Evolutionary conservation across 805 yeast species (phyloP).

Genomic region (Pichia eremophila): DNA sequence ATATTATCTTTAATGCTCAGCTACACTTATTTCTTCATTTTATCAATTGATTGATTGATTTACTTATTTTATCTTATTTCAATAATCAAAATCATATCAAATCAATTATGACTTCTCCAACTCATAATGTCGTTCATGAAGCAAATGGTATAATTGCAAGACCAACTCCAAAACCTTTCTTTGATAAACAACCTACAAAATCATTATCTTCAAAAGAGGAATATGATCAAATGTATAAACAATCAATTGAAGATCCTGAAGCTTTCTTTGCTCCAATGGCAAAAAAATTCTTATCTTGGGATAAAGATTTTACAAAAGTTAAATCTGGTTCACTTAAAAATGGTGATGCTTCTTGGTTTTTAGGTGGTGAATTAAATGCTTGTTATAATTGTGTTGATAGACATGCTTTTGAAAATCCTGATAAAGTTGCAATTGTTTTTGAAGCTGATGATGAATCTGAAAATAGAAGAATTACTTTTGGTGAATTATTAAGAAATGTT

Average conservation of each 20-base stretch:
- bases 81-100: background rate
- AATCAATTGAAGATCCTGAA: conserved; percentile 74
- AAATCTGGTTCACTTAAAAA: conserved; percentile 53
- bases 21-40: background rate
- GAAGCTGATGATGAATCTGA: conserved; percentile 89
- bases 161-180: conserved; percentile 47
- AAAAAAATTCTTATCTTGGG: conserved; percentile 67
- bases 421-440: conserved; percentile 75
- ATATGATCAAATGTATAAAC: conserved; percentile 57
- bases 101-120: conserved; percentile 21
- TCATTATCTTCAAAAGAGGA: conserved; percentile 57
- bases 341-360: conserved; percentile 89
- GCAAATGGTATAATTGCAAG: conserved; percentile 43
- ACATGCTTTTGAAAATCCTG: conserved; percentile 82
- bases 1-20: too few species aligned
- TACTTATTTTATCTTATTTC: too few species aligned
- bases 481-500: conserved; percentile 77
- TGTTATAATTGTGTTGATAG: conserved; percentile 91
- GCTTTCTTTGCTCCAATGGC: conserved; percentile 75
- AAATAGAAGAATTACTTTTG: conserved; percentile 68
- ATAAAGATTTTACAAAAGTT: conserved; percentile 60
- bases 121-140: conserved; percentile 42
- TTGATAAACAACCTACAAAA: conserved; percentile 46
- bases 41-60: too few species aligned
- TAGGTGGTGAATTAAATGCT: conserved; percentile 90